phyloP scores from a whole-genome alignment of 768 basidiomycete species.

The Kondoa malvinella region DNA sequence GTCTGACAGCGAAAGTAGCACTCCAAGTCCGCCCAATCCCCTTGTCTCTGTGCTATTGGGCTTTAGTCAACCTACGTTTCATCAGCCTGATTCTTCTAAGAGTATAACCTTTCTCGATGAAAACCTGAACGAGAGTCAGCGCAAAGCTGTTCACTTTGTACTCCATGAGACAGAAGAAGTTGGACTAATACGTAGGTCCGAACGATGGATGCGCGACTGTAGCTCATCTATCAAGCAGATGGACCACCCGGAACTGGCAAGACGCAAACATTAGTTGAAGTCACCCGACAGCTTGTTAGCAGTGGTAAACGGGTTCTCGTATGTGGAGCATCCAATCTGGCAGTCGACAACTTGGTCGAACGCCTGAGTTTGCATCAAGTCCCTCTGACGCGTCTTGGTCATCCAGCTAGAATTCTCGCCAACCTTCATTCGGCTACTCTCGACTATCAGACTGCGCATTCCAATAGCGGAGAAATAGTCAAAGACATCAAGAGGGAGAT shows the following conservation, averaged over 20 bases:
- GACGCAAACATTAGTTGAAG: constrained; percentile 85
- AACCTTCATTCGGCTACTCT: constrained; percentile 33
- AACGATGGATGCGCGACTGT: background rate
- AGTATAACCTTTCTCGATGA: constrained; percentile 54
- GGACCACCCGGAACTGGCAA: constrained; percentile 98
- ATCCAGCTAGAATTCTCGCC: constrained; percentile 80
- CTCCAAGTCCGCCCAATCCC: constrained; percentile 7
- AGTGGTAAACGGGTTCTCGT: constrained; percentile 48
- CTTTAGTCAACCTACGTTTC: constrained; percentile 32
- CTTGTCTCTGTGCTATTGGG: constrained; percentile 57
- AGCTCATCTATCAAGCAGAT: constrained; percentile 29
- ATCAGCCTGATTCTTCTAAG: constrained; percentile 26
- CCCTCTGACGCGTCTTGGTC: constrained; percentile 68
- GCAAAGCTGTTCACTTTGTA: constrained; percentile 65
- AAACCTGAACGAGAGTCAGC: constrained; percentile 65
- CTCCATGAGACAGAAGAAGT: constrained; percentile 54
- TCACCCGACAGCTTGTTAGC: constrained; percentile 57
- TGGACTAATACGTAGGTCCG: constrained; percentile 50
- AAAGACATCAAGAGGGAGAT: constrained; percentile 80
- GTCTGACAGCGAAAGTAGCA: background rate
- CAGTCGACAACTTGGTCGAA: constrained; percentile 89
- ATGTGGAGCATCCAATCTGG: constrained; percentile 83
- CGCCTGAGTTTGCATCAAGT: constrained; percentile 39
- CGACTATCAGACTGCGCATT: constrained; percentile 32
- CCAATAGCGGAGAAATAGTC: constrained; percentile 52